Conservation (phyloP, 495 filamentous ascomycete genomes). For the Neurospora pannonica region DNA sequence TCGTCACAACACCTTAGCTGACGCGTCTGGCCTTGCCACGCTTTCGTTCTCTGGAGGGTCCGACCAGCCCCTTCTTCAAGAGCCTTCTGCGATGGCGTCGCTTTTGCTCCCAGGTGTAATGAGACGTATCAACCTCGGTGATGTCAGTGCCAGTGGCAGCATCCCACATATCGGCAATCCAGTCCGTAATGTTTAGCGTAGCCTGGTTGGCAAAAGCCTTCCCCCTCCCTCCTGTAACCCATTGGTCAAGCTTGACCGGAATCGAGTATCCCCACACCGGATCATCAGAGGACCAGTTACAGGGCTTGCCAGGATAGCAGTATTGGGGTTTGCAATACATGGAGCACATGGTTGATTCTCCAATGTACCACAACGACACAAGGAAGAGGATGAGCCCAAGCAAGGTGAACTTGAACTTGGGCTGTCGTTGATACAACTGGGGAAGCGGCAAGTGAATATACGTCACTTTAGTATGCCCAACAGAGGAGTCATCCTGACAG, state of each 20-base stretch:
- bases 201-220: conserved; percentile 16
- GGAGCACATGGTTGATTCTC: conserved; percentile 52
- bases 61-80: conserved; percentile 26
- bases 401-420: conserved; percentile 43
- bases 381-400: conserved; percentile 44
- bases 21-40: conserved; percentile 20
- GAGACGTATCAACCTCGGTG: conserved; percentile 20
- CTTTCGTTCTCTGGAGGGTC: conserved; percentile 19
- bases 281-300: conserved; percentile 39
- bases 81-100: conserved; percentile 32
- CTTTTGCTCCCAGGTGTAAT: conserved; percentile 19
- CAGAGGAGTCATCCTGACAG: background rate
- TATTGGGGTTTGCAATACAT: conserved; percentile 50
- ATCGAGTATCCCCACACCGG: conserved; percentile 45
- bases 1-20: background rate
- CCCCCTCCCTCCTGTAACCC: conserved; percentile 38
- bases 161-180: conserved; percentile 32
- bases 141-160: conserved; percentile 30
- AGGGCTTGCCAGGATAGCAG: conserved; percentile 35
- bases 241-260: conserved; percentile 47
- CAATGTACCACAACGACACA: conserved; percentile 44
- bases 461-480: background rate
- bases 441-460: conserved; percentile 47
- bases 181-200: conserved; percentile 29
- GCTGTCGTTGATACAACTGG: conserved; percentile 42